These are phyloP conservation scores for Paxillus involutus DNA, from an alignment of 768 basidiomycete genomes.

Conservation along the genomic window DNA sequence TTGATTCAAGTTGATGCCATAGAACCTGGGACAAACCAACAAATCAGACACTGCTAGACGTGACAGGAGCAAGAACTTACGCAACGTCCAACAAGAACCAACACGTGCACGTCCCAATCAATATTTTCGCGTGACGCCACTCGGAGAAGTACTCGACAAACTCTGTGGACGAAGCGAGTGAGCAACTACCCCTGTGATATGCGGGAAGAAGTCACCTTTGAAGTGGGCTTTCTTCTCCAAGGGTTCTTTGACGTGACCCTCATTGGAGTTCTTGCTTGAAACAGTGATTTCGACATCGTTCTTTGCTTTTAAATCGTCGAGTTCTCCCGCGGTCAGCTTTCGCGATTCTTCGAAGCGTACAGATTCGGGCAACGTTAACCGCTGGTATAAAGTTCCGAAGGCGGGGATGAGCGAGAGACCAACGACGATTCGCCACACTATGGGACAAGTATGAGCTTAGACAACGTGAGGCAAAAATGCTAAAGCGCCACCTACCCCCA, in stretches of 20 bases:
- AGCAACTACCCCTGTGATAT: neutral
- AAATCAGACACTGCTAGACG: neutral
- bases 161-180: conserved; percentile 35
- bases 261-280: conserved; percentile 2
- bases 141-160: conserved; percentile 69
- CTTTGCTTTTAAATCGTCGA: conserved; percentile 35
- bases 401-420: conserved; percentile 78
- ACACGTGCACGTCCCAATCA: conserved; percentile 64
- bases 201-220: conserved; percentile 32
- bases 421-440: conserved; percentile 72
- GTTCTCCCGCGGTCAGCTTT: conserved; percentile 23
- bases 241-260: conserved; percentile 10
- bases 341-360: conserved; percentile 51
- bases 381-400: conserved; percentile 72
- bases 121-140: conserved; percentile 65
- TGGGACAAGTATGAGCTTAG: neutral
- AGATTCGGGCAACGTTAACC: conserved; percentile 71
- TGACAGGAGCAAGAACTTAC: conserved; percentile 26
- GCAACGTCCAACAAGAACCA: conserved; percentile 82
- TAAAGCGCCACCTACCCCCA: conserved; percentile 47
- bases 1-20: conserved; percentile 76
- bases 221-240: conserved; percentile 51
- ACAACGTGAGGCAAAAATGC: neutral
- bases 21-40: conserved; percentile 47
- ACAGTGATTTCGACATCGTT: conserved; percentile 17